Base-by-base conservation (phyloP, 2,329 filamentous ascomycete species). In the Arthroderma sp. region DNA sequence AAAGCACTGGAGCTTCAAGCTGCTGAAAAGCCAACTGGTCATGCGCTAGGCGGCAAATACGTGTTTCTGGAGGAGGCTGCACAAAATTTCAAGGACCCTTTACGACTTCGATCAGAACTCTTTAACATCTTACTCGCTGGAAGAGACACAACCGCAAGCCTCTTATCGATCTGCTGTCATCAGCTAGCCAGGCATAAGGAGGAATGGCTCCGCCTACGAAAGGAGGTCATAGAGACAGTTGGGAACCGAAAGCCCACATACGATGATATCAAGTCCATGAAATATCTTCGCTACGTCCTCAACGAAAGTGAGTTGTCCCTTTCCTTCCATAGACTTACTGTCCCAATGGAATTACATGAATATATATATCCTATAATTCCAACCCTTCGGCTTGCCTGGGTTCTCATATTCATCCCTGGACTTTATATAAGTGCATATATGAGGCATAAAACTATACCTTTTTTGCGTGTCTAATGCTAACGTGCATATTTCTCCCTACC, bases 71-170 rank as follows among this genome's bases (percentile, higher is more conserved):
- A 79, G 39, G 76, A 75, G 43, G 68, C 80, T 0, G 73, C 72
- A 15, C 63, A 70, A n/a, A 67, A 71, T 11, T 79, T 76, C 0
- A 66, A 70, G 11, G 77, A 80, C 54, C 74, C 71, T 3, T 66
- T 75, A 56, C 70, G 73, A 44, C 71, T 80, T 23, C 73, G 77
- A 60, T 73, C 70, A 17, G 76, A 80, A 59, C 66, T 78, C 6
- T 68, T 80, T 41, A 77, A 77, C 61, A 74, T 80, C 58, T 70
- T 80, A 7, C 70, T 79, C 11, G 78, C 78, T 2, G 77, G 78
- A 17, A 73, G 78, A n/a, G 79, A 81, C 61, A 81, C 79, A 0
- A 81, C 78, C 0, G 78, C 74, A 13, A 71, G 71, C 4, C 63
- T 75, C 2, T 67, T 77, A 6, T 71, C 75, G 39, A 77, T 73